Conservation (phyloP, 1,139 yeast species). For the Groenewaldozyma auringiensis region DNA sequence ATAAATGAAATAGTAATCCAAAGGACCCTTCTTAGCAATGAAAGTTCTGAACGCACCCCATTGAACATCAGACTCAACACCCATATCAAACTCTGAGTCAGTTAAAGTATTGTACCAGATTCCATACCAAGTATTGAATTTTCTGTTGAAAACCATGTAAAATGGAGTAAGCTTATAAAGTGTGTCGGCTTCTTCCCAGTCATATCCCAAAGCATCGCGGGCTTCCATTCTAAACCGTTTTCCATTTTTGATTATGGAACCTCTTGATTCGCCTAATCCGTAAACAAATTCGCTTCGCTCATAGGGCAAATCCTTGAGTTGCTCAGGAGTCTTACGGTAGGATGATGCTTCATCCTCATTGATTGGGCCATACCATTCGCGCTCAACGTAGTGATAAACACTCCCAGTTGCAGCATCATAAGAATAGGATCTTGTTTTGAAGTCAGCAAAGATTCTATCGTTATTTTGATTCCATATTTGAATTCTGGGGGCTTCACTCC, state of each 20-base stretch:
- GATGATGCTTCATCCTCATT: conserved; percentile 11
- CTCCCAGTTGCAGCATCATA: conserved; percentile 10
- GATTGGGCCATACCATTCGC: conserved; percentile 9
- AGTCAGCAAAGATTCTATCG: conserved; percentile 5
- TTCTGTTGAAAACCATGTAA: conserved; percentile 9
- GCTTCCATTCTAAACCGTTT: conserved; percentile 9
- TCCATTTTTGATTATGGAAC: conserved; percentile 9
- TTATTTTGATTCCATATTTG: conserved; percentile 5
- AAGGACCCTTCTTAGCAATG: conserved; percentile 8
- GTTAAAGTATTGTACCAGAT: conserved; percentile 11
- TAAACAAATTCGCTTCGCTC: conserved; percentile 9
- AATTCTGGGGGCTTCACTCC: conserved; percentile 3
- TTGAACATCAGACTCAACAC: conserved; percentile 9
- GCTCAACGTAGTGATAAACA: conserved; percentile 8
- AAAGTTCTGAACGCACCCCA: conserved; percentile 11
- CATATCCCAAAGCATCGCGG: conserved; percentile 9
- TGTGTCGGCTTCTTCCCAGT: conserved; percentile 13
- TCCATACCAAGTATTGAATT: conserved; percentile 8
- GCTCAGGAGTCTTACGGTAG: conserved; percentile 7
- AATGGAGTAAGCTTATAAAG: conserved; percentile 11
- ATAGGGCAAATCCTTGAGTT: conserved; percentile 4
- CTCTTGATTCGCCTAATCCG: conserved; percentile 10
- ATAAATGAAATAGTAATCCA: conserved; percentile 10
- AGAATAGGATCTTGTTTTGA: conserved; percentile 7
- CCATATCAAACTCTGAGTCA: conserved; percentile 12